These are phyloP conservation scores for Nothophoma quercina DNA, from an alignment of 2,329 filamentous ascomycete genomes.

Conservation along the genomic window DNA sequence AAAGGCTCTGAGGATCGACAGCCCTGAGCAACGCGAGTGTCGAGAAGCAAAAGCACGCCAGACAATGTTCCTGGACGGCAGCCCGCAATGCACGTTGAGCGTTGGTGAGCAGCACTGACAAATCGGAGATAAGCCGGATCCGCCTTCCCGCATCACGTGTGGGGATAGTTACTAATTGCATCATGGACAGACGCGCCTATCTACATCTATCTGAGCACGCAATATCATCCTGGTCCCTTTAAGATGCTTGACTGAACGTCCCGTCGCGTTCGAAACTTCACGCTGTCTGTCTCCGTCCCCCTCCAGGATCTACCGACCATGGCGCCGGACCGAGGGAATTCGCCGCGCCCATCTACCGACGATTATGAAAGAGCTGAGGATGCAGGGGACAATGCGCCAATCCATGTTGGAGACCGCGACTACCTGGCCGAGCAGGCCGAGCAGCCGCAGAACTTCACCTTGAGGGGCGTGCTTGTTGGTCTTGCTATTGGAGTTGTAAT, in stretches of 20 bases:
- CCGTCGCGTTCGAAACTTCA: slow-evolving; percentile 9
- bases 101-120: slow-evolving; percentile 37
- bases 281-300: slow-evolving; percentile 28
- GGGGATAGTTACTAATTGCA: slow-evolving; percentile 24
- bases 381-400: slow-evolving; percentile 22
- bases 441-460: slow-evolving; percentile 76
- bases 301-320: slow-evolving; percentile 35
- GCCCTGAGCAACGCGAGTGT: neutral
- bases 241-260: slow-evolving; percentile 20
- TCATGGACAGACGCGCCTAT: slow-evolving; percentile 26
- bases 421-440: slow-evolving; percentile 44
- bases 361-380: slow-evolving; percentile 34
- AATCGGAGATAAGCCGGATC: slow-evolving; percentile 41
- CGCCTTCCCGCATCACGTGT: slow-evolving; percentile 28
- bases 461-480: slow-evolving; percentile 80
- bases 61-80: slow-evolving; percentile 2
- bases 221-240: slow-evolving; percentile 19
- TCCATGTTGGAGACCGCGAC: slow-evolving; percentile 26
- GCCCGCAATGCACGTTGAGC: slow-evolving; percentile 28
- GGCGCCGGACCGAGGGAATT: slow-evolving; percentile 47
- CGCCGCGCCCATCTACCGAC: slow-evolving; percentile 21
- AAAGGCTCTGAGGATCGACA: neutral
- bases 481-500: slow-evolving; percentile 87
- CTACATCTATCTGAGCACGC: slow-evolving; percentile 27
- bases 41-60: neutral